phyloP scores from a whole-genome alignment of 2,329 filamentous ascomycete species.

The Aureobasidium sp. region DNA sequence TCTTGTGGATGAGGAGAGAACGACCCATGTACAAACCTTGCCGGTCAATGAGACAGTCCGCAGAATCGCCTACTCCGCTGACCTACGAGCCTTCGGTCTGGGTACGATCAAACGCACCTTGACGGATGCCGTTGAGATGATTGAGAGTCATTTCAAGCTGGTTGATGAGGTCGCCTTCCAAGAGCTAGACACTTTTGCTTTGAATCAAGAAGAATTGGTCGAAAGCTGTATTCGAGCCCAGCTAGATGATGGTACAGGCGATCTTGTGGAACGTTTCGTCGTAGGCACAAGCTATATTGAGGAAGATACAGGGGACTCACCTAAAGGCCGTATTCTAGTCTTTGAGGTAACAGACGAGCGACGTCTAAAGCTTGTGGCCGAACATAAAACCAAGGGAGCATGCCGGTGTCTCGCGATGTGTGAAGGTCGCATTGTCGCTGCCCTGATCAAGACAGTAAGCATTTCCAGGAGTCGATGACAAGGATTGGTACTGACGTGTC shows the following conservation, averaged over 20 bases:
- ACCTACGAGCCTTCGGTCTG: conserved; percentile 73
- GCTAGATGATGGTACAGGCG: conserved; percentile 51
- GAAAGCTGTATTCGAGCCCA: conserved; percentile 77
- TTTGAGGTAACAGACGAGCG: conserved; percentile 74
- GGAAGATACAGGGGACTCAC: conserved; percentile 46
- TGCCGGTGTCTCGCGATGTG: conserved; percentile 73
- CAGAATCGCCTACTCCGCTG: conserved; percentile 75
- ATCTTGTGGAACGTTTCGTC: conserved; percentile 69
- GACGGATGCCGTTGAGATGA: conserved; percentile 61
- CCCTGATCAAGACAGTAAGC: conserved; percentile 76
- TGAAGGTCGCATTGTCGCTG: conserved; percentile 72
- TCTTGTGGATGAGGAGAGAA: conserved; percentile 72
- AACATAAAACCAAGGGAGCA: conserved; percentile 65
- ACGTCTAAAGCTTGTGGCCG: conserved; percentile 63
- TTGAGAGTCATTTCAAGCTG: conserved; percentile 75
- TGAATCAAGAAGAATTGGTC: conserved; percentile 66
- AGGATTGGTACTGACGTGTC: conserved; percentile 22
- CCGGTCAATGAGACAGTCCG: conserved; percentile 76
- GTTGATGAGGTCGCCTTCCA: conserved; percentile 88
- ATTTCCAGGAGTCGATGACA: no score
- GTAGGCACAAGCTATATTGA: conserved; percentile 80
- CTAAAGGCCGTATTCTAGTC: conserved; percentile 73
- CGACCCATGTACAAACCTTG: conserved; percentile 80
- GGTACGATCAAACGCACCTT: conserved; percentile 76
- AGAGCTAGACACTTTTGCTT: conserved; percentile 61